phyloP scores from a whole-genome alignment of 345 rosid genomes.

The Salix brachista region DNA sequence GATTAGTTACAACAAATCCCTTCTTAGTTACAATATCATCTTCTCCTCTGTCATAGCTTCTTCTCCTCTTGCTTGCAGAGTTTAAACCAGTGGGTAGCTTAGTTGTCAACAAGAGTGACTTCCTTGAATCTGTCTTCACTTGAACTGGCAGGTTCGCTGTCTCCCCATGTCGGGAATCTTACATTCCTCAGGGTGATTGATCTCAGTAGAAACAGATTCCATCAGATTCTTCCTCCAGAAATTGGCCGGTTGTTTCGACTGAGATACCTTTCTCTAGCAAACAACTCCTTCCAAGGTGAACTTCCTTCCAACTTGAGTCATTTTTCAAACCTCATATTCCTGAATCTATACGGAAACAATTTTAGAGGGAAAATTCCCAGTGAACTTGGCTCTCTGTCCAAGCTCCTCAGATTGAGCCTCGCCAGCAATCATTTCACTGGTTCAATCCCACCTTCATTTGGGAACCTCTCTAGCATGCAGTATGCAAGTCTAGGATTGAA shows the following conservation, averaged over 20 bases:
- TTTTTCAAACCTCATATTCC: too few relatives aligned
- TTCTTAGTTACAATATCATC: too few relatives aligned
- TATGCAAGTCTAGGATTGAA: background rate
- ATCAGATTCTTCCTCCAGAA: constrained; percentile 6
- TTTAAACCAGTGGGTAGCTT: too few relatives aligned
- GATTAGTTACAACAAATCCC: too few relatives aligned
- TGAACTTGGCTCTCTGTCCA: background rate
- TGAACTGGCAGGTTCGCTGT: constrained; percentile 19
- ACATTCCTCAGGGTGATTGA: background rate
- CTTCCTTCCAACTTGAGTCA: background rate
- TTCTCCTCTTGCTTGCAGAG: too few relatives aligned
- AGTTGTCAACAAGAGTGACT: constrained; percentile 6
- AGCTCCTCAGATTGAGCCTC: background rate
- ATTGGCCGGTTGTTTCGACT: constrained; percentile 13
- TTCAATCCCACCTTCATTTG: background rate
- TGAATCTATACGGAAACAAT: background rate
- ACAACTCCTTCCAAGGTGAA: constrained; percentile 1
- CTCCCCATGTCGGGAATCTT: constrained; percentile 24
- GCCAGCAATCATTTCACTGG: background rate
- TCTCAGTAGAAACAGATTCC: constrained; percentile 1
- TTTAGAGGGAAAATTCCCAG: background rate
- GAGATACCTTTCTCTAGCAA: too few relatives aligned
- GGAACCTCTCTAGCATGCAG: background rate
- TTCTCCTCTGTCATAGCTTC: too few relatives aligned
- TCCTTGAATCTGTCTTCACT: background rate